A percentile compares a stretch with the other conserved stretches of the same genome.
Evolutionary conservation across 495 filamentous ascomycete genomes (phyloP).

Genomic region (Annulohypoxylon maeteangense): DNA sequence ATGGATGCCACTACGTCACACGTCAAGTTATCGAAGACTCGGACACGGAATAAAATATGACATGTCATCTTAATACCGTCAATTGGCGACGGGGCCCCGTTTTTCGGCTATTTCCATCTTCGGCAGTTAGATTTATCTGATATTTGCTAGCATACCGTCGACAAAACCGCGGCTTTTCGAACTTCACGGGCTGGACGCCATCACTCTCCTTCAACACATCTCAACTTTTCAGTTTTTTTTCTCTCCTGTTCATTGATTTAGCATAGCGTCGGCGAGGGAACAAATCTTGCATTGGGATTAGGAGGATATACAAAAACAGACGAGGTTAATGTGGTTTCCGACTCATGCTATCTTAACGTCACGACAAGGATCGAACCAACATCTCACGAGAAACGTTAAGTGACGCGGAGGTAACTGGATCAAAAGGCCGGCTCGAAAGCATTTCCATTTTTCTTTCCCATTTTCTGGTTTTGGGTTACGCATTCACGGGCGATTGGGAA

Average conservation of each 20-base stretch:
- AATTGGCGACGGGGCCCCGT: slow-evolving; percentile 7
- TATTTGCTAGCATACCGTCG: slow-evolving; percentile 24
- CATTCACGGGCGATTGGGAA: slow-evolving; percentile 29
- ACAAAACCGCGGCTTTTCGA: slow-evolving; percentile 4
- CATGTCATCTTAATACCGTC: slow-evolving; percentile 5
- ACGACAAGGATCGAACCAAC: slow-evolving; percentile 20
- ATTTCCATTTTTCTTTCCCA: background rate
- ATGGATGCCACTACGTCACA: slow-evolving; percentile 31
- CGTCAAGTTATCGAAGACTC: slow-evolving; percentile 41
- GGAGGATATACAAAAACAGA: slow-evolving; percentile 40
- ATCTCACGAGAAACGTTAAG: slow-evolving; percentile 34
- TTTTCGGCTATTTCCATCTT: slow-evolving; percentile 11
- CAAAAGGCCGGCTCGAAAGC: slow-evolving; percentile 13
- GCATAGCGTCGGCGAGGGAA: slow-evolving; percentile 43
- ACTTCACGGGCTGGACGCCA: slow-evolving; percentile 28
- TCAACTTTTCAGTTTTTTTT: slow-evolving; percentile 3
- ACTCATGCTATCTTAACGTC: slow-evolving; percentile 20
- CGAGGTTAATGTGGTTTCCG: slow-evolving; percentile 34
- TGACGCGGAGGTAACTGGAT: slow-evolving; percentile 16
- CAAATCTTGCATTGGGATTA: slow-evolving; percentile 30
- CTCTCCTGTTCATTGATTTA: slow-evolving; percentile 29
- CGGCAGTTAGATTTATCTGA: slow-evolving; percentile 27
- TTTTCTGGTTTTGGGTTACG: slow-evolving; percentile 13
- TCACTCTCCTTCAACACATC: slow-evolving; percentile 15
- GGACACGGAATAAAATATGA: slow-evolving; percentile 32